Evolutionary conservation across 2,329 filamentous ascomycete genomes (phyloP).

Genomic region (Diaporthe citriasiana): DNA sequence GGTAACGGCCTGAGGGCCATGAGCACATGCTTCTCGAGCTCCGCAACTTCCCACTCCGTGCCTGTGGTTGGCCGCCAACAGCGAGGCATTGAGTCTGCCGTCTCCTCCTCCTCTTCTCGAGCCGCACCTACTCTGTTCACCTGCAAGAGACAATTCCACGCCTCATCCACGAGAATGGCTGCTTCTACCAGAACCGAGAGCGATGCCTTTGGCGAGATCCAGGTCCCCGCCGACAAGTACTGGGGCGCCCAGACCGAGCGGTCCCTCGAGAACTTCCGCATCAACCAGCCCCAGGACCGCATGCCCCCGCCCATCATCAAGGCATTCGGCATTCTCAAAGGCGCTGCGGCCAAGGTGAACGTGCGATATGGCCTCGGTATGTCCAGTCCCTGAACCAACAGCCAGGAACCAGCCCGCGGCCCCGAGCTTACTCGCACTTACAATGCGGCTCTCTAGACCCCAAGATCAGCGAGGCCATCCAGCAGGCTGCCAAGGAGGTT

Average conservation of each 20-base stretch:
- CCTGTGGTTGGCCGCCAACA: slow-evolving; percentile 20
- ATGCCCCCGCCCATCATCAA: slow-evolving; percentile 94
- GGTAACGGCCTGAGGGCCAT: slow-evolving; percentile 37
- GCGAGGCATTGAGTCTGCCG: slow-evolving; percentile 14
- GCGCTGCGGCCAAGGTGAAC: slow-evolving; percentile 95
- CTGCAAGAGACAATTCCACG: slow-evolving; percentile 57
- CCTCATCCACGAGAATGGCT: slow-evolving; percentile 63
- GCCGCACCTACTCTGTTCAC: slow-evolving; percentile 27
- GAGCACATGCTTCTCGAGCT: slow-evolving; percentile 41
- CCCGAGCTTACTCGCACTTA: slow-evolving; percentile 33
- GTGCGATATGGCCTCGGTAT: slow-evolving; percentile 91
- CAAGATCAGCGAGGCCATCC: slow-evolving; percentile 91
- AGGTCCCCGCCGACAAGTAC: slow-evolving; percentile 93
- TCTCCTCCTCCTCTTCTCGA: background rate
- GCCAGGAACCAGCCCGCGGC: background rate
- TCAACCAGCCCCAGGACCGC: slow-evolving; percentile 99
- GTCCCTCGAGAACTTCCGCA: slow-evolving; percentile 97
- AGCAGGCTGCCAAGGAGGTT: slow-evolving; percentile 94
- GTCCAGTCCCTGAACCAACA: slow-evolving; percentile 43
- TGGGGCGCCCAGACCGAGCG: slow-evolving; percentile 99
- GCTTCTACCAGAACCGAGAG: slow-evolving; percentile 83
- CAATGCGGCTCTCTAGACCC: slow-evolving; percentile 70
- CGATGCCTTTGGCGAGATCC: slow-evolving; percentile 97
- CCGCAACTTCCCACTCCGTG: slow-evolving; percentile 18
- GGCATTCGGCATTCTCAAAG: slow-evolving; percentile 98